Conservation (phyloP, 2,329 filamentous ascomycete species). For the Botryotinia globosa region DNA sequence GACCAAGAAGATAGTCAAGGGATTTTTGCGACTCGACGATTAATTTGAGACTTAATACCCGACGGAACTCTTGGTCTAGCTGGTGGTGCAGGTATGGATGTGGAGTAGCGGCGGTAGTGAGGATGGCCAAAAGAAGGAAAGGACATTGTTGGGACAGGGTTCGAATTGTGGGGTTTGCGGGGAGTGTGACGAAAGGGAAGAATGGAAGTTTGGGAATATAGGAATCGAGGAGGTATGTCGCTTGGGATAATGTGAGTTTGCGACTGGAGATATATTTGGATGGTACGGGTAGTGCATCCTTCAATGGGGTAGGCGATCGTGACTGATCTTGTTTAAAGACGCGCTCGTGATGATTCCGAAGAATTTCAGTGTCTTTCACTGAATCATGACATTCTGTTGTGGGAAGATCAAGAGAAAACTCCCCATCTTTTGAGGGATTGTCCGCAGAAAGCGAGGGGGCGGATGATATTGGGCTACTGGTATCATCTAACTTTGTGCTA, state of each 20-base stretch:
- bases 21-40: conserved; percentile 57
- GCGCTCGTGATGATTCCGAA: conserved; percentile 30
- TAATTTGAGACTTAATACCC: conserved; percentile 33
- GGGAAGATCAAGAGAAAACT: conserved; percentile 34
- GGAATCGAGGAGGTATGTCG: conserved; percentile 27
- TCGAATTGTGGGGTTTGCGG: conserved; percentile 29
- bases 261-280: conserved; percentile 27
- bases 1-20: conserved; percentile 54
- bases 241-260: conserved; percentile 29
- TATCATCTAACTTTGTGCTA: background rate
- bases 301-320: conserved; percentile 2
- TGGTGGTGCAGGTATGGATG: conserved; percentile 33
- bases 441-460: background rate
- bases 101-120: conserved; percentile 31
- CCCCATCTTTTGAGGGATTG: conserved; percentile 17
- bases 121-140: conserved; percentile 35
- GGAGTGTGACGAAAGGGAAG: conserved; percentile 35
- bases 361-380: conserved; percentile 24
- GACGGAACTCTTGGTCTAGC: conserved; percentile 35
- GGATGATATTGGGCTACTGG: background rate
- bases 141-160: conserved; percentile 31
- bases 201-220: conserved; percentile 27
- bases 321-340: conserved; percentile 26
- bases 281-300: background rate
- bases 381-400: conserved; percentile 27